Conservation (phyloP, 2,329 filamentous ascomycete species). For the Passalora sequoiae region DNA sequence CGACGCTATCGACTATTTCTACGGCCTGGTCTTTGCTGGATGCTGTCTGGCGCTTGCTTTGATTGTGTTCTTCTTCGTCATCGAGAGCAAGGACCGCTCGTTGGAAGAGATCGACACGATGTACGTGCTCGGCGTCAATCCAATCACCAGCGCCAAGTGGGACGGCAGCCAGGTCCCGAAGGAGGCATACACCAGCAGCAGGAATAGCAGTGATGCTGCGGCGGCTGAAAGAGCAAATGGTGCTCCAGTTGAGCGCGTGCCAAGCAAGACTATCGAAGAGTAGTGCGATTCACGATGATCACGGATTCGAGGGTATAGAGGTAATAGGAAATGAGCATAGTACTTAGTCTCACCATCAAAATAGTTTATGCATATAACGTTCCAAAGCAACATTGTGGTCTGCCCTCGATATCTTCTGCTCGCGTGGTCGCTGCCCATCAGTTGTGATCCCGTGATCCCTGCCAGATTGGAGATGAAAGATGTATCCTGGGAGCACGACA, state of each 20-base stretch:
- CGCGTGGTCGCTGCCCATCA: too few relatives aligned
- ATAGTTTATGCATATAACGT: too few relatives aligned
- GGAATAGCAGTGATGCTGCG: slow-evolving; percentile 20
- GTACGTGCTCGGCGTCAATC: slow-evolving; percentile 35
- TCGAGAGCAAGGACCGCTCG: slow-evolving; percentile 35
- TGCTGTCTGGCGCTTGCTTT: slow-evolving; percentile 33
- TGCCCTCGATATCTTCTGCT: too few relatives aligned
- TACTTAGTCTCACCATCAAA: too few relatives aligned
- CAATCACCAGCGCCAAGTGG: slow-evolving; percentile 29
- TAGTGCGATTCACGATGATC: slow-evolving; percentile 2
- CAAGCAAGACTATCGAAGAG: slow-evolving; percentile 20
- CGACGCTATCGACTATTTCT: slow-evolving; percentile 36
- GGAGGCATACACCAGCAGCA: slow-evolving; percentile 22
- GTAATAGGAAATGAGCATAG: not conserved
- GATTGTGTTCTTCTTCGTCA: slow-evolving; percentile 39
- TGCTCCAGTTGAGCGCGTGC: slow-evolving; percentile 13
- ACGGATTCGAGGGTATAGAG: not conserved
- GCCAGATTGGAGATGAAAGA: too few relatives aligned
- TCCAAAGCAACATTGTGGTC: too few relatives aligned
- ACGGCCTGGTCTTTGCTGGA: slow-evolving; percentile 38
- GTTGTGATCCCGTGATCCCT: too few relatives aligned
- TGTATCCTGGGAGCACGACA: too few relatives aligned
- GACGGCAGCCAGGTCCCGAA: slow-evolving; percentile 26
- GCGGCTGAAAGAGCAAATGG: slow-evolving; percentile 10
- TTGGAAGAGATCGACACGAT: slow-evolving; percentile 41